A percentile compares a stretch with the other conserved stretches of the same genome.
phyloP scores from a whole-genome alignment of 441 rosid species.

The Bocquillonia castaneifolia region DNA sequence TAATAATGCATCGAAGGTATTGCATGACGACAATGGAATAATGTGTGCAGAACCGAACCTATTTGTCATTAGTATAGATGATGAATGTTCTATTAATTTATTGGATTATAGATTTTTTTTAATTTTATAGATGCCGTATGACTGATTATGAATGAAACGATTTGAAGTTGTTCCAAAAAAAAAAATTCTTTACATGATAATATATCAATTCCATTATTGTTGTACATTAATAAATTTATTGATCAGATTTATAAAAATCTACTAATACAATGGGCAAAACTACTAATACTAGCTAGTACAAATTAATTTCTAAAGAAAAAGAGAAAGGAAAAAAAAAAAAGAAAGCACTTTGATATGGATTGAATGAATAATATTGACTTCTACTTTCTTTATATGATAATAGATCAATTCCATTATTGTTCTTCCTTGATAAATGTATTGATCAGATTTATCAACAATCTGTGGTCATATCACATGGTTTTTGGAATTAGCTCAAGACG shows the following conservation, averaged over 20 bases:
- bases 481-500: neutral
- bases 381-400: neutral
- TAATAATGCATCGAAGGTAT: too few species aligned
- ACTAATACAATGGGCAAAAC: neutral
- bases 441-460: neutral
- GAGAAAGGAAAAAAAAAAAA: neutral
- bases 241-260: neutral
- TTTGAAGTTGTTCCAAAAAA: too few species aligned
- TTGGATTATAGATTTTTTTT: too few species aligned
- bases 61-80: too few species aligned
- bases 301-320: neutral
- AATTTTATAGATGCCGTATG: too few species aligned
- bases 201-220: neutral
- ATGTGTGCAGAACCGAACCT: too few species aligned
- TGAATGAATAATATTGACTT: neutral
- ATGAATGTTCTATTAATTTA: too few species aligned
- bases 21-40: too few species aligned
- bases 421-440: neutral
- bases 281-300: neutral
- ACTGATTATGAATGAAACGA: too few species aligned
- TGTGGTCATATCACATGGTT: neutral
- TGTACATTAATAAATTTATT: neutral
- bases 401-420: neutral
- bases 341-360: neutral
- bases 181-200: neutral